Percentiles rank a stretch among this genome's conserved stretches.
Conservation (phyloP, 495 filamentous ascomycete genomes). For the Xylona heveae region DNA sequence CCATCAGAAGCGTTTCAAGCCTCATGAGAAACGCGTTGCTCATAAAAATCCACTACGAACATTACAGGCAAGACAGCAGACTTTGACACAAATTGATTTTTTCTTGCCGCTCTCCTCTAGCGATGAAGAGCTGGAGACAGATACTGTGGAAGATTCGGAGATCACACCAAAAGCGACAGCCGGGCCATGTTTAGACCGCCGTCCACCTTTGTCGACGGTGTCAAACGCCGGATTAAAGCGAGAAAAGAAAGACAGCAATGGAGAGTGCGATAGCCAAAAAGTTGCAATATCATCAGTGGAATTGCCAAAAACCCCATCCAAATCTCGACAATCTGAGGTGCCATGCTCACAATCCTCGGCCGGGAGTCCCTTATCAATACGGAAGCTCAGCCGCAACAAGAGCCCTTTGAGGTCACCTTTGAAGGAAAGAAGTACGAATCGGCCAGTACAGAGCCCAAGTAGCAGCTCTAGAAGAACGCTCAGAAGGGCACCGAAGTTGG, state of each 20-base stretch:
- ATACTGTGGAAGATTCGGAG: slow-evolving; percentile 6
- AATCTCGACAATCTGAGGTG: slow-evolving; percentile 10
- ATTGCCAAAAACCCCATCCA: slow-evolving; percentile 9
- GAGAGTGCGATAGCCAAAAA: slow-evolving; percentile 2
- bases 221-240: neutral
- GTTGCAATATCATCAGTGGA: neutral
- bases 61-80: slow-evolving; percentile 9
- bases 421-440: slow-evolving; percentile 12
- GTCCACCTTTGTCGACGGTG: too few species aligned
- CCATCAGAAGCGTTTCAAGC: slow-evolving; percentile 3
- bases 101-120: slow-evolving; percentile 6
- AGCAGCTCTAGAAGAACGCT: neutral
- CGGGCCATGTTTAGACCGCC: neutral
- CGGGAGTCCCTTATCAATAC: slow-evolving; percentile 14
- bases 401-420: slow-evolving; percentile 9
- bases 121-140: slow-evolving; percentile 6
- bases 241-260: slow-evolving; percentile 7
- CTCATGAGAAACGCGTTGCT: slow-evolving; percentile 1
- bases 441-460: neutral
- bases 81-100: slow-evolving; percentile 13
- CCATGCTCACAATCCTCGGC: slow-evolving; percentile 19
- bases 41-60: slow-evolving; percentile 4
- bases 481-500: slow-evolving; percentile 1
- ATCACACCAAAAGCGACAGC: neutral
- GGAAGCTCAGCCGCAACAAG: slow-evolving; percentile 3